Evolutionary conservation across 2,329 filamentous ascomycete genomes (phyloP), one percentile per base, ranked within the genome.

Genomic region (Waltergamsia citrina): DNA sequence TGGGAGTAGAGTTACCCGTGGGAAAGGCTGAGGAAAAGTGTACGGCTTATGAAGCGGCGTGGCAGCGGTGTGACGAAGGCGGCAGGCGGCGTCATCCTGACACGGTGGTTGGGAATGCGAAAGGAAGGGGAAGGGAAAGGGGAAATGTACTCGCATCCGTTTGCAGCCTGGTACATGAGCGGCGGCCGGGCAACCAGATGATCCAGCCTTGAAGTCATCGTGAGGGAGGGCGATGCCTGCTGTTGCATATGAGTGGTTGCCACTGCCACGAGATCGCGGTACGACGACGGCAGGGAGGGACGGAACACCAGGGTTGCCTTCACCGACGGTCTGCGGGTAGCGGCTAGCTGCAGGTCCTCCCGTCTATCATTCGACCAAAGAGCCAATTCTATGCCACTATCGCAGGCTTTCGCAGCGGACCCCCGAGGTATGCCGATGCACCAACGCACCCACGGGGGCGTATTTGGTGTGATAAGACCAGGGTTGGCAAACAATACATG

Each of bases 41-140:
- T 16, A 8, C 27, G 29, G 15, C 21, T 37, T 37, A 37, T 26
- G 25, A 33, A n/a, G 16, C 26, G 30, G 38, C n/a, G n/a, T n/a
- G n/a, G n/a, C n/a, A 28, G 38, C 38, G 38, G 38, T 40, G 38
- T 40, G 38, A 35, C 32, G 35, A 27, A 33, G 25, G 16, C 19
- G 34, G 37, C 34, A 38, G 29, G 29, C 27, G 30, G 37, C 37
- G 25, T 36, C 37, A 25, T 34, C 23, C 26, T 34, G 20, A 29
- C 17, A 19, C 32, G 24, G n/a, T n/a, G n/a, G 20, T 23, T 25
- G 29, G 20, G 29, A 14, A 4, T 28, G 7, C 12, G n/a, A n/a
- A n/a, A n/a, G n/a, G n/a, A n/a, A n/a, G n/a, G n/a, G n/a, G n/a
- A n/a, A n/a, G n/a, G 29, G 29, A 6, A 17, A 15, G 25, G 7